Evolutionary conservation across 2,329 filamentous ascomycete species (phyloP).

Genomic region (Xylaria sp.): DNA sequence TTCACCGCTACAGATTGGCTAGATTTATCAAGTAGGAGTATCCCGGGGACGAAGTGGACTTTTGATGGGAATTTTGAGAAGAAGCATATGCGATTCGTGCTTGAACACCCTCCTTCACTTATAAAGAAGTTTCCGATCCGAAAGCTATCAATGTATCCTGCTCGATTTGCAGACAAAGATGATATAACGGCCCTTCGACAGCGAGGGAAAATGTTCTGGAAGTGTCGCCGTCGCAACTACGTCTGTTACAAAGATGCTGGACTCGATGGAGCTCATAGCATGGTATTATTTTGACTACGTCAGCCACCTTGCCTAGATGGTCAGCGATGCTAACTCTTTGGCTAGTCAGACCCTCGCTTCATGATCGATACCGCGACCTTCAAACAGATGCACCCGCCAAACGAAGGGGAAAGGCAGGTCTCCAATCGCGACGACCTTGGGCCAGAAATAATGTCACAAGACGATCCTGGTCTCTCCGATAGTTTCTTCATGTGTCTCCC

Average conservation of each 20-base stretch:
- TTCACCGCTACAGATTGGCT: constrained; percentile 22
- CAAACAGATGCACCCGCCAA: constrained; percentile 24
- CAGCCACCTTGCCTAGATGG: not conserved
- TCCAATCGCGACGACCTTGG: constrained; percentile 15
- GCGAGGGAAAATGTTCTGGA: constrained; percentile 28
- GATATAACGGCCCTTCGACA: constrained; percentile 13
- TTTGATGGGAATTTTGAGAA: constrained; percentile 25
- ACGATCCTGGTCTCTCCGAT: constrained; percentile 12
- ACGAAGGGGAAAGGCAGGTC: not conserved
- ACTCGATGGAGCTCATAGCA: not conserved
- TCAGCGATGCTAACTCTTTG: constrained; percentile 1
- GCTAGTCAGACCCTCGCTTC: constrained; percentile 21
- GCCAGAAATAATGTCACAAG: constrained; percentile 17
- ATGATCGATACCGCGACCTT: constrained; percentile 25
- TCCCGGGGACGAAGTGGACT: constrained; percentile 12
- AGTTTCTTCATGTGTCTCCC: constrained; percentile 23
- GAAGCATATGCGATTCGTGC: not conserved
- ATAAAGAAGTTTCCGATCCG: constrained; percentile 14
- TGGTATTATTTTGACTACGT: constrained; percentile 9
- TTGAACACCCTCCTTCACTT: not conserved
- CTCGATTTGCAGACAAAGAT: constrained; percentile 15
- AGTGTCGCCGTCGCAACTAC: constrained; percentile 22
- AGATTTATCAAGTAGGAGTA: not conserved
- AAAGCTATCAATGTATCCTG: constrained; percentile 15
- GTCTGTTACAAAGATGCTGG: constrained; percentile 20